Evolutionary conservation across 441 rosid genomes (phyloP).

Genomic region (Erysimum cheiri): DNA sequence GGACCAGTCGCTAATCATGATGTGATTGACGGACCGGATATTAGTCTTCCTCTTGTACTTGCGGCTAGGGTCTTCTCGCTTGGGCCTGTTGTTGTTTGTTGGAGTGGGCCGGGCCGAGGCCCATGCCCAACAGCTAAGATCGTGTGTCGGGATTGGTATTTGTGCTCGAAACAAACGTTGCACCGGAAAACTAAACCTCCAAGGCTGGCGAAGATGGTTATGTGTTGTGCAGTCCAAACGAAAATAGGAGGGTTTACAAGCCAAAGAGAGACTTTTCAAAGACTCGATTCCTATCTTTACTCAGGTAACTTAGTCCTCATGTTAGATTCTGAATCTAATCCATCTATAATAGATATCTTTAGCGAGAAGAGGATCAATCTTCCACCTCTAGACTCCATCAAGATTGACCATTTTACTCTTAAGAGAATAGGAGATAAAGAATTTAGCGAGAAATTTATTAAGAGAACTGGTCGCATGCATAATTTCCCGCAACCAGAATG

Average conservation of each 20-base stretch:
- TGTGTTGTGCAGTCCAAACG: background rate
- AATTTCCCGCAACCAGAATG: too few relatives aligned
- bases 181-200: background rate
- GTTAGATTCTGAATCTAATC: background rate
- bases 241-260: background rate
- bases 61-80: too few relatives aligned
- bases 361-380: background rate
- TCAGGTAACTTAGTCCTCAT: slow-evolving; percentile 16
- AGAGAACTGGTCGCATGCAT: too few relatives aligned
- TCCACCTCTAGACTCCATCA: too few relatives aligned
- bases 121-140: too few relatives aligned
- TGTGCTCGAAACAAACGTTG: background rate
- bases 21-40: too few relatives aligned
- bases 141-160: slow-evolving; percentile 6
- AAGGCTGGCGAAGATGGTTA: background rate
- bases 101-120: too few relatives aligned
- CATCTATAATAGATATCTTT: background rate
- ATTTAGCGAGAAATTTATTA: too few relatives aligned
- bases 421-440: background rate
- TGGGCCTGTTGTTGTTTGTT: too few relatives aligned
- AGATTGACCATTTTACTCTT: too few relatives aligned
- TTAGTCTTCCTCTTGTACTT: too few relatives aligned
- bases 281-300: background rate
- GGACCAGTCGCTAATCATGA: too few relatives aligned
- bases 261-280: background rate